Percentiles rank a stretch among this genome's conserved stretches.
These are phyloP conservation scores for Phycomyces nitens DNA, from an alignment of 192 early-diverging fungal species.

Conservation along the genomic window DNA sequence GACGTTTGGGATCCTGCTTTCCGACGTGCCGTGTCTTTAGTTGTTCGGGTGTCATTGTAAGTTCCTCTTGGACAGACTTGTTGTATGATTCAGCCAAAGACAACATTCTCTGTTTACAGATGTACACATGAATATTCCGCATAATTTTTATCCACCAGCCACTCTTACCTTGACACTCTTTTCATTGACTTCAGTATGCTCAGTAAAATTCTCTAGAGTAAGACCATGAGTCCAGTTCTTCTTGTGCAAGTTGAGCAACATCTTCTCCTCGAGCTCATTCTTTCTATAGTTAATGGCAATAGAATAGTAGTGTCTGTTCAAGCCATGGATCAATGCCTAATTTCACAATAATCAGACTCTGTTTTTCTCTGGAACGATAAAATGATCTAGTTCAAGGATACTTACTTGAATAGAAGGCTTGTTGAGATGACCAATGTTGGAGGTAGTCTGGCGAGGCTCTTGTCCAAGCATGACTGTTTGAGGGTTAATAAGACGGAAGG, in stretches of 20 bases:
- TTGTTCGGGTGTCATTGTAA: constrained; percentile 87
- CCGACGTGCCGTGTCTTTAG: constrained; percentile 99
- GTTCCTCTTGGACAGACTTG: constrained; percentile 98
- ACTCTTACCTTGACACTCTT: constrained; percentile 71
- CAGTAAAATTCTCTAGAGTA: constrained; percentile 73
- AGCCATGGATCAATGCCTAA: constrained; percentile 88
- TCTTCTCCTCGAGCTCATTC: constrained; percentile 99
- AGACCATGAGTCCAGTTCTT: constrained; percentile 99
- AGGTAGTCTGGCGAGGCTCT: constrained; percentile 97
- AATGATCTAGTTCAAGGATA: background rate
- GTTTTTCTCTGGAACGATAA: background rate
- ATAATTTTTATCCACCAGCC: background rate
- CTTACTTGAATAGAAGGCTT: constrained; percentile 91
- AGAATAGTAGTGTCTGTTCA: constrained; percentile 99
- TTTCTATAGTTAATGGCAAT: constrained; percentile 99
- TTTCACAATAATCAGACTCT: constrained; percentile 9
- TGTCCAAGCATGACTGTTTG: constrained; percentile 79
- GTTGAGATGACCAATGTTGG: constrained; percentile 97
- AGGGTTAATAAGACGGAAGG: constrained; percentile 94
- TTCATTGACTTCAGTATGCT: constrained; percentile 83
- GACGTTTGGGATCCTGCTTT: constrained; percentile 99
- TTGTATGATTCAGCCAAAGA: constrained; percentile 89
- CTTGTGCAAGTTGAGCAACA: constrained; percentile 98
- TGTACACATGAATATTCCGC: background rate
- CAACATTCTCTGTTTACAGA: constrained; percentile 69